These are phyloP conservation scores for Wickerhamiella australiensis DNA, from an alignment of 805 yeast genomes.

Conservation along the genomic window DNA sequence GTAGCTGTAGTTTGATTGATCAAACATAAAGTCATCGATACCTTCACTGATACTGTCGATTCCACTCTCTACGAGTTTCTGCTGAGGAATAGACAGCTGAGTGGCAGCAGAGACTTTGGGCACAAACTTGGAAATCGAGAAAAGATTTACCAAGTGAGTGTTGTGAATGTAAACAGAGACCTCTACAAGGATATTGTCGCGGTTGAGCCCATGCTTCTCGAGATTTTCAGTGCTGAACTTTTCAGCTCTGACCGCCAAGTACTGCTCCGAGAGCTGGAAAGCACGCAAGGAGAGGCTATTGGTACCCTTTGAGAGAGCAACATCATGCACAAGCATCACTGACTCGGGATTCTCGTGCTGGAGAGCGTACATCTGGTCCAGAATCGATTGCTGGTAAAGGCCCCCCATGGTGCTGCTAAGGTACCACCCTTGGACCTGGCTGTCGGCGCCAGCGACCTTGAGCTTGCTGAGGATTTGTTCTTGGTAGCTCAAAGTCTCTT, in stretches of 20 bases:
- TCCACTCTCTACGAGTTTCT: conserved; percentile 32
- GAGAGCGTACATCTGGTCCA: conserved; percentile 57
- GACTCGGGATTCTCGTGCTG: conserved; percentile 44
- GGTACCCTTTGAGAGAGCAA: conserved; percentile 43
- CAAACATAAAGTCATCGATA: conserved; percentile 64
- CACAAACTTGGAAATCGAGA: conserved; percentile 28
- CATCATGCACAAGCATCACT: conserved; percentile 53
- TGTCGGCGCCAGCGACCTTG: conserved; percentile 50
- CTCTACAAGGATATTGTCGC: conserved; percentile 58
- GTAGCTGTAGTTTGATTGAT: conserved; percentile 68
- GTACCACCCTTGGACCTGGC: conserved; percentile 73
- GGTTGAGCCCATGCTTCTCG: conserved; percentile 46
- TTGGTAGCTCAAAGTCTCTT: conserved; percentile 56
- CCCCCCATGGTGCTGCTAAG: conserved; percentile 58
- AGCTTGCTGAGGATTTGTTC: conserved; percentile 52
- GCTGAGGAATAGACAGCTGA: conserved; percentile 33
- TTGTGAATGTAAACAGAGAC: conserved; percentile 54
- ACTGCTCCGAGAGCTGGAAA: conserved; percentile 51
- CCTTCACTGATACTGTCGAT: conserved; percentile 56
- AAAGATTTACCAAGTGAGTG: conserved; percentile 51
- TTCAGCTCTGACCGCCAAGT: conserved; percentile 38
- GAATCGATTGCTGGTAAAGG: conserved; percentile 46
- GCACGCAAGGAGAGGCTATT: conserved; percentile 57
- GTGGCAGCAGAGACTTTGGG: conserved; percentile 17
- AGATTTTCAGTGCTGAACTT: conserved; percentile 57